These are phyloP conservation scores for Porcisia deanei DNA, from an alignment of 208 protist genomes.

Conservation along the genomic window DNA sequence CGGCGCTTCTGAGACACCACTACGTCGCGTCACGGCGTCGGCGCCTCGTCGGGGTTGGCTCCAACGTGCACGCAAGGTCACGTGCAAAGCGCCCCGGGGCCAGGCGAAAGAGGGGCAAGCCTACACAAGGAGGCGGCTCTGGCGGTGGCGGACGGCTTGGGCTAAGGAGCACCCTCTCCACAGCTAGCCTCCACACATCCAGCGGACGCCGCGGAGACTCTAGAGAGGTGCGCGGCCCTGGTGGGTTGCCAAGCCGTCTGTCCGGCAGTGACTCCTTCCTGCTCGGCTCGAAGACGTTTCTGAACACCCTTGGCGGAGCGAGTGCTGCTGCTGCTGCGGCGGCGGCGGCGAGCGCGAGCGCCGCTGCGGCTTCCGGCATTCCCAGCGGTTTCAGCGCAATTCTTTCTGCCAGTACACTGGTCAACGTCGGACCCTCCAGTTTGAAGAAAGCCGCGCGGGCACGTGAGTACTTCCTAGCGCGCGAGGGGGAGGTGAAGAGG, in stretches of 20 bases:
- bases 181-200: not conserved
- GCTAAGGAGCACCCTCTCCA: not conserved
- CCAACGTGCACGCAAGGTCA: not conserved
- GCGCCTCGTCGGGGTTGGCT: conserved; percentile 4
- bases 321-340: not conserved
- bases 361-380: not conserved
- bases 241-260: not conserved
- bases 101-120: not conserved
- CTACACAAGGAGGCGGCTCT: not conserved
- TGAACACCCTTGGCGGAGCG: not conserved
- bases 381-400: conserved; percentile 19
- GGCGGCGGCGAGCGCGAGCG: not conserved
- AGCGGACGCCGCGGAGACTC: not conserved
- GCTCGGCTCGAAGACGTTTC: not conserved
- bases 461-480: conserved; percentile 20
- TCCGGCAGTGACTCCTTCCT: not conserved
- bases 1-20: not conserved
- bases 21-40: conserved; percentile 13
- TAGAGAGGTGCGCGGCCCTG: not conserved
- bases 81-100: not conserved
- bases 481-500: conserved; percentile 13
- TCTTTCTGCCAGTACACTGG: conserved; percentile 15
- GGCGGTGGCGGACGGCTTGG: not conserved
- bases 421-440: conserved; percentile 1
- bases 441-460: conserved; percentile 11